These are phyloP conservation scores for Xylaria multiplex DNA, from an alignment of 2,329 filamentous ascomycete species.

Conservation along the genomic window DNA sequence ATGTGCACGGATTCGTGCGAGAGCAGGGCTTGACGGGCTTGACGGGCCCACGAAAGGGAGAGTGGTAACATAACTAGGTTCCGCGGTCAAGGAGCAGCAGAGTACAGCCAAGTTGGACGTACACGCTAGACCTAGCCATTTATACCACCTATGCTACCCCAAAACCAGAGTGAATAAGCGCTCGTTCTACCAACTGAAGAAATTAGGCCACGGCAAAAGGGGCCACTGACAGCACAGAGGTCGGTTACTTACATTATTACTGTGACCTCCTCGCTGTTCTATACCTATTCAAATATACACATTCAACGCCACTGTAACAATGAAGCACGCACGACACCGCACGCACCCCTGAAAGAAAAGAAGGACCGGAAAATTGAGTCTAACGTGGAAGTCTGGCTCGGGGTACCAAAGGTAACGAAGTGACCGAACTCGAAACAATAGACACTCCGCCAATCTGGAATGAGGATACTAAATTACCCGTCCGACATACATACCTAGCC, in stretches of 20 bases:
- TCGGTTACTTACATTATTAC: not conserved
- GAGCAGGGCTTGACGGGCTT: not conserved
- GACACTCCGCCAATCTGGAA: constrained; percentile 5
- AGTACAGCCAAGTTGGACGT: not conserved
- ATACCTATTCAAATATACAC: not conserved
- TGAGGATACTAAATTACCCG: not conserved
- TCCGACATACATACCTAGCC: not conserved
- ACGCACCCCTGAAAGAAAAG: not conserved
- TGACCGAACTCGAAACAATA: not conserved
- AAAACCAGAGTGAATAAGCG: not conserved
- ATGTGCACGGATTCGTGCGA: not conserved
- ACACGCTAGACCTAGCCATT: not conserved
- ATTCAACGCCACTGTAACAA: not conserved
- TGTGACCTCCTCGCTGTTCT: constrained; percentile 3
- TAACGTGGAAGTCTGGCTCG: not conserved
- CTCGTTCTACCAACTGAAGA: not conserved
- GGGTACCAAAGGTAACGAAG: not conserved
- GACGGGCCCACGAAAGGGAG: not conserved
- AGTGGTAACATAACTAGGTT: not conserved
- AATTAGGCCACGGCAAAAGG: not conserved
- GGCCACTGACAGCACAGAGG: too few relatives aligned
- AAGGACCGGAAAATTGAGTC: not conserved
- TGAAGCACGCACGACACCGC: not conserved
- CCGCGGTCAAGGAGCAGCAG: not conserved
- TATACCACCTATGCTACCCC: not conserved